Evolutionary conservation across 2,329 filamentous ascomycete species (phyloP), one percentile per base, ranked within the genome.

Genomic region (Geoglossum cookeanum): DNA sequence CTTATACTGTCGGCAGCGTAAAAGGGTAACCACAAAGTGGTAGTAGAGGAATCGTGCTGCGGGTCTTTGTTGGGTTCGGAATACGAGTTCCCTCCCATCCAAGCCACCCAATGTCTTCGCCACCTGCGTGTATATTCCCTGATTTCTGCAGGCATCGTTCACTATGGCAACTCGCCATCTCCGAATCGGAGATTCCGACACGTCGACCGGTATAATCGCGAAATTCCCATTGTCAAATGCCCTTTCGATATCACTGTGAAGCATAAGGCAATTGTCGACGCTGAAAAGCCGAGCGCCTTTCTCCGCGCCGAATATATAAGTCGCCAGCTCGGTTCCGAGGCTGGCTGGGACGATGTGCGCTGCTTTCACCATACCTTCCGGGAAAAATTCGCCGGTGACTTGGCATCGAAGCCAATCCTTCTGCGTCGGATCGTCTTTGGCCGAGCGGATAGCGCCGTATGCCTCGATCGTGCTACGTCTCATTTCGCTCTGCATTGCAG

Each of bases 1-100:
- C 22, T 27, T 13, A 13, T 42, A 42, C 17, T 54, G 33, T 29
- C 55, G 55, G 30, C 33, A 56, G 9, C 59, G 58, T 13, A 60
- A 47, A n/a, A 60, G 37, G 22, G 58, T 54, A n/a, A 54, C 39
- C 13, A 59, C 59, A 33, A 57, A 57, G 42, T 60, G 57, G 8
- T 51, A 59, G 27, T 54, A 60, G 22, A 22, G 22, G 22, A 22
- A 22, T 22, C 22, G 22, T 22, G 22, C 22, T 22, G 22, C 22
- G 22, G 57, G 59, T 9, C 59, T 58, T 37, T 60, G 51, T 3
- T 55, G 13, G n/a, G 57, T 57, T 17, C 51, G 55, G 39, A 59
- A 57, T 13, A 45, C 17, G 15, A 60, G 13, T 33, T 59, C 55
- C 9, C 15, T 17, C 8, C 55, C 53, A 33, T 60, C 45, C n/a